Base-by-base conservation (phyloP, 73 alveolate genomes). In the Stentor coeruleus region DNA sequence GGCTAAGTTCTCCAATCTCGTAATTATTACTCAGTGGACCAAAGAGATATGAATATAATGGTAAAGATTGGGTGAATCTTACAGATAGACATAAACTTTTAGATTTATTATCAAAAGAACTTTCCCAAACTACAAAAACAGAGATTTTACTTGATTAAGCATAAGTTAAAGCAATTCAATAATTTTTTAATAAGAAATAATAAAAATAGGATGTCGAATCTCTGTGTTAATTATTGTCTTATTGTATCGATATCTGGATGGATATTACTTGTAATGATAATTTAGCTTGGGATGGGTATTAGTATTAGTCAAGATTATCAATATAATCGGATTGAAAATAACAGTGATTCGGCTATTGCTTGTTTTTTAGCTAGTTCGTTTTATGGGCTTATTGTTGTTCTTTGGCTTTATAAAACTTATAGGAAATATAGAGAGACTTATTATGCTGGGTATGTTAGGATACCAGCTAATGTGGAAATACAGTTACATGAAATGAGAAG, bases 401-500 rank as follows among this genome's bases (percentile, higher is more conserved):
- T 49, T 49, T 49, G 66, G 66, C 20, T 49, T 49, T 49, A 49
- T 49, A 6, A 20, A 11, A 6, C 28, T 11, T 49, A 11, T 20
- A 49, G 20, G 66, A 6, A 20, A 49, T 6, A 6, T 49, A 6
- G 66, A 49, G 20, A 49, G 28, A 49, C 6, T 6, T 11, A 11
- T 20, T 49, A 11, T 20, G 28, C 6, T 11, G 66, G 66, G 6
- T 49, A 49, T 20, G 28, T 11, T 11, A 20, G 20, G 20, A 49
- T 49, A 11, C 66, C 66, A 11, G 6, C 66, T 11, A 20, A 49
- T 6, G n/a, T n/a, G n/a, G 66, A 49, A 49, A 49, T 49, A 6
- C 66, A 49, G 20, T 49, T 49, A 49, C 66, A 49, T 49, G 66
- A 49, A 49, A 49, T 49, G 20, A 49, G 66, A 49, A 49, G 66